Base-by-base conservation (phyloP, 2,329 filamentous ascomycete genomes). In the Colletotrichum sublineola region DNA sequence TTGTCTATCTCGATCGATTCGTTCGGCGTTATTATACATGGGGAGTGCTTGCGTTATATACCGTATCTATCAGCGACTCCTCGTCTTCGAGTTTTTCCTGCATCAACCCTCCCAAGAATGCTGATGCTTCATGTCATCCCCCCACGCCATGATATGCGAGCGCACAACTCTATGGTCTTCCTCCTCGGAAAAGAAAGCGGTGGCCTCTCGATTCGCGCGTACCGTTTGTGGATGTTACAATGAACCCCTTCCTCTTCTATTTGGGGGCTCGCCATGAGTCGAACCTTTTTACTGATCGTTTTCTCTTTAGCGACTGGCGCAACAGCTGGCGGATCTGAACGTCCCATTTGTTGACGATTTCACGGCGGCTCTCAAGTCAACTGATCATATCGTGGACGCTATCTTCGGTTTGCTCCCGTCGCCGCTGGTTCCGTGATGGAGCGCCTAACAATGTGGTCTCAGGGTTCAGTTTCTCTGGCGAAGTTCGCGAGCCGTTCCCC, bases 391-490 rank as follows among this genome's bases (percentile, higher is more conserved):
- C 65, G 86, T 99, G 71, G 96, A 99, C 82, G 94, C 96, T 12
- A 94, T 99, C 74, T 99, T 99, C 79, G 95, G 94, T 93, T 81
- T 57, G 84, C n/a, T 56, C 42, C 48, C 9, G 56, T 29, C 48
- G 20, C 9, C 11, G 29, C 46, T 33, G 14, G 3, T 40, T 20
- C 8, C 66, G 63, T 53, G 63, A 65, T 29, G 12, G 42, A 52
- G 67, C 56, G 62, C 48, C 74, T 75, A 65, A 75, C 38, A 20
- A 56, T 62, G 52, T 58, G 60, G 33, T 36, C 24, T 36, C 46
- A 93, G 92, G 94, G 9, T 99, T 99, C 84, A 96, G 93, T 73
- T 99, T 99, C 84, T 92, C 91, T 1, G 96, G 95, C 8, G 92
- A 96, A 75, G 92, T 99, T 65, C 91, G 96, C n/a, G 94, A 97